These are phyloP conservation scores for Calocybe cyanea DNA, from an alignment of 768 basidiomycete genomes.

Conservation along the genomic window DNA sequence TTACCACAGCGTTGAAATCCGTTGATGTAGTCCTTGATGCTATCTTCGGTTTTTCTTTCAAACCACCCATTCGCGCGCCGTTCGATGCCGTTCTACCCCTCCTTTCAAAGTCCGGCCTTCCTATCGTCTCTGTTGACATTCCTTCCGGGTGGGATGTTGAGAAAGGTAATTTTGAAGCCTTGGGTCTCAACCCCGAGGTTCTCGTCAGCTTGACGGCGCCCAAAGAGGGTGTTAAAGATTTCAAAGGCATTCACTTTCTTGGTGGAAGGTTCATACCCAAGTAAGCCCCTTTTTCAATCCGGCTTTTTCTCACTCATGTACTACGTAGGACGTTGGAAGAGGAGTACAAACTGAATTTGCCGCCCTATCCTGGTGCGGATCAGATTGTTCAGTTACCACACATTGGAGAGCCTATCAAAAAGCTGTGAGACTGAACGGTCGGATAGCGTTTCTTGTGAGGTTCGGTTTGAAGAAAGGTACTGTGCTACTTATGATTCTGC, in stretches of 20 bases:
- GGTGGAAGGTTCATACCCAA: constrained; percentile 91
- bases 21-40: constrained; percentile 90
- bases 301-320: constrained; percentile 1
- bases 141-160: constrained; percentile 98
- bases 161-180: constrained; percentile 53
- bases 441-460: too few species aligned
- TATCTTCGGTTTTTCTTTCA: constrained; percentile 98
- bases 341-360: constrained; percentile 76
- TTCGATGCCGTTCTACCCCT: constrained; percentile 76
- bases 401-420: constrained; percentile 8
- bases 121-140: constrained; percentile 93
- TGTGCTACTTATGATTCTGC: too few species aligned
- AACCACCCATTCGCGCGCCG: constrained; percentile 83
- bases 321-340: constrained; percentile 59
- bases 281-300: constrained; percentile 39
- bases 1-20: constrained; percentile 47
- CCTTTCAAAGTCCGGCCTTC: constrained; percentile 58
- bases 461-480: too few species aligned
- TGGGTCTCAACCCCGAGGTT: constrained; percentile 70
- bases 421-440: too few species aligned
- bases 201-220: constrained; percentile 92
- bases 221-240: constrained; percentile 78
- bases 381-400: constrained; percentile 72
- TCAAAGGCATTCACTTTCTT: constrained; percentile 83
- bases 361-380: constrained; percentile 69